Evolutionary conservation across 1,139 yeast species (phyloP).

Genomic region (Pichia sp.): DNA sequence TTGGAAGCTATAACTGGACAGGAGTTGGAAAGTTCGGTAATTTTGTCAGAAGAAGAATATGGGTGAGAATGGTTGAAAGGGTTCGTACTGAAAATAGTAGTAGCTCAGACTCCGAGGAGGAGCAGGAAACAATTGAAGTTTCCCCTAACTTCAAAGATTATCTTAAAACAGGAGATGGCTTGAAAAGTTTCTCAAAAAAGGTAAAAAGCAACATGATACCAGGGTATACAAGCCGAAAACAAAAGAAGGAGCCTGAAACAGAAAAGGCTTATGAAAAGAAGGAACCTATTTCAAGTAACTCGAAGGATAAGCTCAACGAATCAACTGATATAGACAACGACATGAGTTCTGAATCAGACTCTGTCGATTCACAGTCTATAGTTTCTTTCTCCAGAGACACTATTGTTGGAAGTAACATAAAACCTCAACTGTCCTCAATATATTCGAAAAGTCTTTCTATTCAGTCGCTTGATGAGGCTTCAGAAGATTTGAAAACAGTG

Average conservation of each 20-base stretch:
- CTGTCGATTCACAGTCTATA: neutral
- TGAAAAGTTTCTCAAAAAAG: neutral
- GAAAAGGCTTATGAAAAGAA: too few species aligned
- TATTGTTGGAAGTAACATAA: neutral
- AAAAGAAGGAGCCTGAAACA: neutral
- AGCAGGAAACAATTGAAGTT: neutral
- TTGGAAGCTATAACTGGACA: slow-evolving; percentile 51
- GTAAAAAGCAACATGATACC: neutral
- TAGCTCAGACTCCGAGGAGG: neutral
- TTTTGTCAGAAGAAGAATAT: slow-evolving; percentile 56
- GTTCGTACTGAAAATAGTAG: neutral
- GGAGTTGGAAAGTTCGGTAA: slow-evolving; percentile 53
- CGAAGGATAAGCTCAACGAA: too few species aligned
- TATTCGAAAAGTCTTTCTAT: neutral
- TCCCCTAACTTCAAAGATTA: slow-evolving; percentile 1
- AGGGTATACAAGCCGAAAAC: neutral
- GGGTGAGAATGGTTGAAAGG: slow-evolving; percentile 43
- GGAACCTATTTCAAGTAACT: too few species aligned
- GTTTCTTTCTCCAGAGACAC: slow-evolving; percentile 2
- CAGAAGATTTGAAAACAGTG: neutral
- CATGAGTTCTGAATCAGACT: neutral
- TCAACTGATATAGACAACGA: too few species aligned
- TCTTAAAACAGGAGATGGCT: neutral
- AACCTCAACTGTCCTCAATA: neutral
- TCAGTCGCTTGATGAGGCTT: neutral